These are phyloP conservation scores for Colletotrichum sp. DNA, from an alignment of 2,329 filamentous ascomycete species.

Conservation along the genomic window DNA sequence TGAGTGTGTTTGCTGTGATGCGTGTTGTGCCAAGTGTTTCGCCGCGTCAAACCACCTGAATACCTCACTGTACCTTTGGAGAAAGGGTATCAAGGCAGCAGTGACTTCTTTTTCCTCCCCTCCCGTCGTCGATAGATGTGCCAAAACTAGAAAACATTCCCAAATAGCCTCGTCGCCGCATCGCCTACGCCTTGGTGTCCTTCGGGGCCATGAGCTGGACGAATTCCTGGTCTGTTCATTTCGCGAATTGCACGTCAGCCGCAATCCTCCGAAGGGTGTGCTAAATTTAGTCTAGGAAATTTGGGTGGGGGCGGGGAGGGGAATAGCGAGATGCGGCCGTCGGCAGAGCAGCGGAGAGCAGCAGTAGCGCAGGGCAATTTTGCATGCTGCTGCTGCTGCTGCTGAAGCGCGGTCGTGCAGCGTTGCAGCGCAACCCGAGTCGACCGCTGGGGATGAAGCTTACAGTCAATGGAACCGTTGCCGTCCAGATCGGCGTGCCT, in stretches of 20 bases:
- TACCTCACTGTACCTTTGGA: constrained; percentile 11
- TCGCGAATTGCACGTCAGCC: not conserved
- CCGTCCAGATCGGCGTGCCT: constrained; percentile 22
- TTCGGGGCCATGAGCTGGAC: constrained; percentile 24
- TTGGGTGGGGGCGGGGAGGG: not conserved
- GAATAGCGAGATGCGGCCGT: not conserved
- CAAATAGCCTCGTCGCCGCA: not conserved
- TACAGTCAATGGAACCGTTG: constrained; percentile 24
- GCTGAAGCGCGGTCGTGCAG: not conserved
- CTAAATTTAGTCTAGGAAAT: not conserved
- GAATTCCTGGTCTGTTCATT: constrained; percentile 21
- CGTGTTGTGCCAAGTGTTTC: not conserved
- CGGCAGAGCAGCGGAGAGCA: not conserved
- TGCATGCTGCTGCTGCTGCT: not conserved
- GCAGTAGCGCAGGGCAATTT: not conserved
- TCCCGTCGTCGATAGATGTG: not conserved
- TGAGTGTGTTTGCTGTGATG: not conserved
- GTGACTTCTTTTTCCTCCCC: constrained; percentile 8
- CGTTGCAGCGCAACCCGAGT: not conserved
- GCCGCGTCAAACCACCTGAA: not conserved
- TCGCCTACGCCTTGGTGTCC: constrained; percentile 6
- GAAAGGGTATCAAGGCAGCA: constrained; percentile 21
- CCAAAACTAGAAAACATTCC: not conserved
- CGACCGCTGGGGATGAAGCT: not conserved
- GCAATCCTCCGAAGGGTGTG: not conserved